phyloP scores from a whole-genome alignment of 2,329 filamentous ascomycete genomes.

The Aspergillus flavus region DNA sequence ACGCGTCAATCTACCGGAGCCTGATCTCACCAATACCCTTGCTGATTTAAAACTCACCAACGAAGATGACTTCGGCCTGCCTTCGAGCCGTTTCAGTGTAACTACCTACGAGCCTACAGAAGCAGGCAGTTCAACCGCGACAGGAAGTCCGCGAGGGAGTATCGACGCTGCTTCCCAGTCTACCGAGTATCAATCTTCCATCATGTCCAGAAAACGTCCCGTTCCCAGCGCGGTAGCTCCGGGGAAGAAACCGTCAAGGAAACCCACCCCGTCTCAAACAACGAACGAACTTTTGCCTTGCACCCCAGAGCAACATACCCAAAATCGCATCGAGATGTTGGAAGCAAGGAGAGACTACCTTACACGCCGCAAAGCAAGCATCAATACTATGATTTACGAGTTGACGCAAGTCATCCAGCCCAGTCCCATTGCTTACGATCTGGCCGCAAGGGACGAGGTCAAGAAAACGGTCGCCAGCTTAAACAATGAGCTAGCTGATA shows the following conservation, averaged over 20 bases:
- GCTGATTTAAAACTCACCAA: conserved; percentile 41
- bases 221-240: conserved; percentile 33
- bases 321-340: conserved; percentile 68
- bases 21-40: conserved; percentile 36
- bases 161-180: conserved; percentile 36
- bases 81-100: conserved; percentile 64
- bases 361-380: conserved; percentile 68
- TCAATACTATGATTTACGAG: conserved; percentile 72
- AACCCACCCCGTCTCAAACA: conserved; percentile 45
- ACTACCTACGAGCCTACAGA: conserved; percentile 63
- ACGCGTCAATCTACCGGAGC: conserved; percentile 26
- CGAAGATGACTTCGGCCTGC: conserved; percentile 46
- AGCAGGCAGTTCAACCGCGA: conserved; percentile 41
- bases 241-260: conserved; percentile 41
- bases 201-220: conserved; percentile 46
- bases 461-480: conserved; percentile 68
- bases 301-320: conserved; percentile 62
- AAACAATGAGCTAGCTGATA: conserved; percentile 68
- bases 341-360: conserved; percentile 68
- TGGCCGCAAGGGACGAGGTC: conserved; percentile 61
- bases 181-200: conserved; percentile 34
- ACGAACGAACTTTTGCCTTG: conserved; percentile 63
- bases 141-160: conserved; percentile 41
- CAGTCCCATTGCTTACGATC: conserved; percentile 66
- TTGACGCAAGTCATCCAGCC: conserved; percentile 77